Conservation (phyloP, 179 eudicot species). For the Sideroxylon spinosum region DNA sequence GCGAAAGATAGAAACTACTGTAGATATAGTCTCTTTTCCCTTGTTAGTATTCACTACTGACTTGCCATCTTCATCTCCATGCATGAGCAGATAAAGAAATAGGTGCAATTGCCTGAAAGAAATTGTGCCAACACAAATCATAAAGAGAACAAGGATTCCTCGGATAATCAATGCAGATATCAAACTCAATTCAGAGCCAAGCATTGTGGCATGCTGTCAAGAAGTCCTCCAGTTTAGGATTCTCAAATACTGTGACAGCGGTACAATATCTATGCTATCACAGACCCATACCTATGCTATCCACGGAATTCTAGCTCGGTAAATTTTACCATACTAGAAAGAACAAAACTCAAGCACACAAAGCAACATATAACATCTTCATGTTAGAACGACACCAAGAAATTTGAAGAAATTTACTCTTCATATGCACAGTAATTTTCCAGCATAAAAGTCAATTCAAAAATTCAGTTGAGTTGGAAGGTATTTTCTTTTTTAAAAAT, state of each 20-base stretch:
- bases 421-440: background rate
- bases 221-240: background rate
- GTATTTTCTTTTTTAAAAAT: too few relatives aligned
- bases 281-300: background rate
- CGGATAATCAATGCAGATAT: background rate
- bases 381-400: background rate
- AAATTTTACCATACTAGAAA: background rate
- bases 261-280: background rate
- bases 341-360: background rate
- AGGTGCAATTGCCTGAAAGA: slow-evolving; percentile 65
- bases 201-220: background rate
- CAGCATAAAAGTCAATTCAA: background rate
- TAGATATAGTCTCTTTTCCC: slow-evolving; percentile 44
- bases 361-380: background rate
- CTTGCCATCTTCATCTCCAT: slow-evolving; percentile 61
- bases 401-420: background rate
- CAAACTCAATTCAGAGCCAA: background rate
- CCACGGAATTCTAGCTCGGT: background rate
- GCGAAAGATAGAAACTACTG: slow-evolving; percentile 49
- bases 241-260: background rate
- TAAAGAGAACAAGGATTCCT: background rate
- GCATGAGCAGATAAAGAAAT: slow-evolving; percentile 82
- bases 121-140: slow-evolving; percentile 11
- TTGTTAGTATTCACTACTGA: slow-evolving; percentile 46
- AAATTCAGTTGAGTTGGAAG: background rate